Conservation (phyloP, 73 alveolate genomes). For the Halteria grandinella region DNA sequence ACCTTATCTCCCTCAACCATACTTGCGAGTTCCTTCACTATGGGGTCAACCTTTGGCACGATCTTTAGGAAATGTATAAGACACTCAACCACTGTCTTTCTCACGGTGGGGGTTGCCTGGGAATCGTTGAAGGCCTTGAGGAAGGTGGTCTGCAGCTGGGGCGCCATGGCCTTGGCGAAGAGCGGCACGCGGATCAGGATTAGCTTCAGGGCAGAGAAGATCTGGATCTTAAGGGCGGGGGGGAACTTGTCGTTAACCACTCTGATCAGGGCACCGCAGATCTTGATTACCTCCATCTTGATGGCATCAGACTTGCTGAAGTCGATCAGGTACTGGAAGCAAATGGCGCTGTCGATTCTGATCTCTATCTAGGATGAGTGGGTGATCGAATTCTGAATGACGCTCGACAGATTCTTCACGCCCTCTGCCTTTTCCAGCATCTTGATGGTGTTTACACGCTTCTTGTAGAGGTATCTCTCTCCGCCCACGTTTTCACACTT, state of each 20-base stretch:
- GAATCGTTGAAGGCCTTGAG: constrained; percentile 71
- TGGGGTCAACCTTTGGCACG: constrained; percentile 58
- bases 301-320: constrained; percentile 48
- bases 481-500: neutral
- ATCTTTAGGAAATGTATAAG: constrained; percentile 25
- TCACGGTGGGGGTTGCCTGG: constrained; percentile 24
- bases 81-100: constrained; percentile 45
- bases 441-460: constrained; percentile 41
- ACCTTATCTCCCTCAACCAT: constrained; percentile 52
- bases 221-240: constrained; percentile 70
- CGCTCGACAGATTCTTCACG: constrained; percentile 44
- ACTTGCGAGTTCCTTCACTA: constrained; percentile 51
- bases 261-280: constrained; percentile 83
- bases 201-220: constrained; percentile 66
- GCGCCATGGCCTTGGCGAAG: constrained; percentile 68
- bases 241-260: constrained; percentile 85
- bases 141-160: constrained; percentile 79
- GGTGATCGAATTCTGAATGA: constrained; percentile 48
- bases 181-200: constrained; percentile 41
- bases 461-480: constrained; percentile 29
- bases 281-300: constrained; percentile 62
- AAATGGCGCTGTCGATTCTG: constrained; percentile 56
- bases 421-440: constrained; percentile 50
- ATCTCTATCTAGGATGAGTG: constrained; percentile 49
- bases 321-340: constrained; percentile 44